A percentile compares a stretch with the other conserved stretches of the same genome.
These are phyloP conservation scores for Priceomyces haplophilus DNA, from an alignment of 805 yeast species.

Conservation along the genomic window DNA sequence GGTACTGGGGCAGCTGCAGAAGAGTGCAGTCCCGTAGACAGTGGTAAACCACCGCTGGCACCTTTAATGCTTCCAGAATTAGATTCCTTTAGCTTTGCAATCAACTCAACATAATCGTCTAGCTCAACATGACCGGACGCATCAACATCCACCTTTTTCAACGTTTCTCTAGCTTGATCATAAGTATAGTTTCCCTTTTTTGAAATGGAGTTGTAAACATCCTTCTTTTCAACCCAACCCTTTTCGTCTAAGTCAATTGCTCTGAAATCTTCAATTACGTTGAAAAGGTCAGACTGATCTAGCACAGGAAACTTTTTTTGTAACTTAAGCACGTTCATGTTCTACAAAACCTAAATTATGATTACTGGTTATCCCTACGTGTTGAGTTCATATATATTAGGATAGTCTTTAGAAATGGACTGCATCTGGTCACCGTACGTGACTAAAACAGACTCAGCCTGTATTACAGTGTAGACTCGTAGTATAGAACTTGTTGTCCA, in stretches of 20 bases:
- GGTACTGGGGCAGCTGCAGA: conserved; percentile 36
- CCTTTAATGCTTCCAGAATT: conserved; percentile 18
- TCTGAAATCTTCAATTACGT: conserved; percentile 81
- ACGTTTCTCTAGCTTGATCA: conserved; percentile 90
- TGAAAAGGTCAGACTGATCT: conserved; percentile 82
- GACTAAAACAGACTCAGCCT: background rate
- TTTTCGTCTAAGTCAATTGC: conserved; percentile 83
- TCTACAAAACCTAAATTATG: background rate
- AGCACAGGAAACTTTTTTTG: conserved; percentile 82
- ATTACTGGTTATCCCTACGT: background rate
- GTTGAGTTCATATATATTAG: background rate
- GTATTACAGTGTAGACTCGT: too few species aligned
- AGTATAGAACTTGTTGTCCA: too few species aligned
- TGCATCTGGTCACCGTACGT: conserved; percentile 1
- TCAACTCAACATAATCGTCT: conserved; percentile 86
- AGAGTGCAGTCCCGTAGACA: conserved; percentile 20
- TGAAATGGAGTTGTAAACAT: conserved; percentile 79
- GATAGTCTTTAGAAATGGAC: background rate
- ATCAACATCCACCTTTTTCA: conserved; percentile 87
- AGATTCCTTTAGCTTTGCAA: conserved; percentile 70
- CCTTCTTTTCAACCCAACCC: conserved; percentile 92
- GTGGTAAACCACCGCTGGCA: conserved; percentile 16
- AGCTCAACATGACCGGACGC: conserved; percentile 96
- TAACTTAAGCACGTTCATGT: conserved; percentile 42
- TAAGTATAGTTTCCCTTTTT: conserved; percentile 77